A percentile compares a stretch with the other conserved stretches of the same genome.
Evolutionary conservation across 768 basidiomycete species (phyloP).

Genomic region (Gymnopilus junonius): DNA sequence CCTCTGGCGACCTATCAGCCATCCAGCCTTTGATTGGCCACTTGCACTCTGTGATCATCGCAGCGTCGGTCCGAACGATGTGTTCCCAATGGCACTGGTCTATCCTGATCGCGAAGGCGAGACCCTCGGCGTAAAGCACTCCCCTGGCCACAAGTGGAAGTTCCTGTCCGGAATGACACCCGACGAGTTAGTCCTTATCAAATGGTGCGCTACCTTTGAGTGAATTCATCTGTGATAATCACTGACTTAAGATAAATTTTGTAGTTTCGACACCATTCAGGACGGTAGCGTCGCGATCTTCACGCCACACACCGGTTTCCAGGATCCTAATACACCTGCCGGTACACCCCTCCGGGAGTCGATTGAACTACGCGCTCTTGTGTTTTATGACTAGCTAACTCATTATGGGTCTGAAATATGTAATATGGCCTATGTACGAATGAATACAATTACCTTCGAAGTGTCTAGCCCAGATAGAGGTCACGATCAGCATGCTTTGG

Average conservation of each 20-base stretch:
- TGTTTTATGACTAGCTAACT: constrained; percentile 51
- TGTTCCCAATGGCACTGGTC: constrained; percentile 46
- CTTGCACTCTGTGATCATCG: constrained; percentile 56
- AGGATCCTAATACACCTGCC: constrained; percentile 51
- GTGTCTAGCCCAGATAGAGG: no score
- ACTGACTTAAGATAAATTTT: neutral
- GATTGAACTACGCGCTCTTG: constrained; percentile 61
- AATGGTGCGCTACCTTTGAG: constrained; percentile 33
- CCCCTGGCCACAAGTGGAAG: constrained; percentile 54
- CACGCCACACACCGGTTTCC: constrained; percentile 62
- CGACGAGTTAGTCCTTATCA: constrained; percentile 57
- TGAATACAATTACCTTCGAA: no score
- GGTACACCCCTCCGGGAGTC: constrained; percentile 53
- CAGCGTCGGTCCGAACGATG: constrained; percentile 46
- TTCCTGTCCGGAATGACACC: constrained; percentile 48
- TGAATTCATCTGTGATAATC: constrained; percentile 8
- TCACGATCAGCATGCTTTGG: no score
- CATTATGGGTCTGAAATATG: no score
- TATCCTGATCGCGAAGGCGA: constrained; percentile 58
- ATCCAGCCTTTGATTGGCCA: constrained; percentile 54
- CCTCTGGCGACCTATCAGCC: constrained; percentile 59
- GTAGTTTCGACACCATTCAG: constrained; percentile 33
- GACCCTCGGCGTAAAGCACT: constrained; percentile 50
- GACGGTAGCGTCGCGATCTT: constrained; percentile 51
- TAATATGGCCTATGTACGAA: no score